Conservation (phyloP, 805 yeast genomes). For the Ogataea methanolica region DNA sequence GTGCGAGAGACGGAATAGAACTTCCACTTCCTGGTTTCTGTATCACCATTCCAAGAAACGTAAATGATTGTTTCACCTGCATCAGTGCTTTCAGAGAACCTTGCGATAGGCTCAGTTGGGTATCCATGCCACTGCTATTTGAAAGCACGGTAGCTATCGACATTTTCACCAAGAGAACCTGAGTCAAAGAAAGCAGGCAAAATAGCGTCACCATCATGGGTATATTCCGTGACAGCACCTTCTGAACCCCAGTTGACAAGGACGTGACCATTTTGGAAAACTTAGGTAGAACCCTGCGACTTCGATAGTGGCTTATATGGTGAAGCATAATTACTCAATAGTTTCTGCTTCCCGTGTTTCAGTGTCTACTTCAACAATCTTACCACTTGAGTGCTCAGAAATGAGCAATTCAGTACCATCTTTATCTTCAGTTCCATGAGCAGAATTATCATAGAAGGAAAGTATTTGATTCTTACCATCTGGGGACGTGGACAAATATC, state of each 20-base stretch:
- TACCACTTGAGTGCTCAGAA: slow-evolving; percentile 29
- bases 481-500: slow-evolving; percentile 22
- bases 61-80: slow-evolving; percentile 22
- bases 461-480: slow-evolving; percentile 27
- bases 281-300: slow-evolving; percentile 32
- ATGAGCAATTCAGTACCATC: slow-evolving; percentile 24
- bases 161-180: slow-evolving; percentile 22
- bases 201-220: slow-evolving; percentile 25
- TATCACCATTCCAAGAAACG: slow-evolving; percentile 38
- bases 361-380: slow-evolving; percentile 31
- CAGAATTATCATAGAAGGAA: slow-evolving; percentile 35
- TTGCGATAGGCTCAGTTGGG: slow-evolving; percentile 32
- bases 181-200: slow-evolving; percentile 33
- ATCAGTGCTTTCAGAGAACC: slow-evolving; percentile 10
- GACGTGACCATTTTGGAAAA: slow-evolving; percentile 31
- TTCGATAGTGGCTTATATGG: slow-evolving; percentile 21
- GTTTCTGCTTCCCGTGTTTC: slow-evolving; percentile 24
- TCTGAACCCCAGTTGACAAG: slow-evolving; percentile 36
- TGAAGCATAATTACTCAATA: slow-evolving; percentile 12
- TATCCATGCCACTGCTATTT: slow-evolving; percentile 32
- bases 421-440: slow-evolving; percentile 32
- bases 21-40: slow-evolving; percentile 30
- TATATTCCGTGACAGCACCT: slow-evolving; percentile 35
- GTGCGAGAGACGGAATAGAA: slow-evolving; percentile 15
- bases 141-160: slow-evolving; percentile 34